A percentile compares a stretch with the other conserved stretches of the same genome.
Conservation (phyloP, 345 rosid species). For the Eucalyptus urophylla region DNA sequence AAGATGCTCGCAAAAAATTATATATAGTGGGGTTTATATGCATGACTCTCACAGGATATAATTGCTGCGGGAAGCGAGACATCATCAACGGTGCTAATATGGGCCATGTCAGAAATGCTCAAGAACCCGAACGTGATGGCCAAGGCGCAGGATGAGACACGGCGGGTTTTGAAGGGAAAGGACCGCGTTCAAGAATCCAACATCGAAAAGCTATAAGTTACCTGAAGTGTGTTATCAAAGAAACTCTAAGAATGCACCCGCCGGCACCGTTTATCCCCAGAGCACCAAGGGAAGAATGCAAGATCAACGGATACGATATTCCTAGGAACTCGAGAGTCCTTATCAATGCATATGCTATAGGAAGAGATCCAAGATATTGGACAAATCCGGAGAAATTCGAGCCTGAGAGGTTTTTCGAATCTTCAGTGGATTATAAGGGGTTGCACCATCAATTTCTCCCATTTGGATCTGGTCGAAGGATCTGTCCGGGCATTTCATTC, state of each 20-base stretch:
- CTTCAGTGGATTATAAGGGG: neutral
- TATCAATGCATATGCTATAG: neutral
- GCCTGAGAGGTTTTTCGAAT: constrained; percentile 3
- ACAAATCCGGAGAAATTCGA: neutral
- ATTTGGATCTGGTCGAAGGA: constrained; percentile 6
- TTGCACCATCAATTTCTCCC: neutral
- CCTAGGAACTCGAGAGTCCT: neutral
- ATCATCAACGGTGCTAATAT: neutral
- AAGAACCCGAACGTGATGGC: constrained; percentile 2
- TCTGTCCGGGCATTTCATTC: constrained; percentile 1
- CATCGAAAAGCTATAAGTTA: neutral
- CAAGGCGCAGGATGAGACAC: constrained; percentile 6
- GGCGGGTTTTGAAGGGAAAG: neutral
- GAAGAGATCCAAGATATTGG: constrained; percentile 3
- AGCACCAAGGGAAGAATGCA: neutral
- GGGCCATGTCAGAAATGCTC: constrained; percentile 20
- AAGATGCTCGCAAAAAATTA: neutral
- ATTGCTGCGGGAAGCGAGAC: neutral
- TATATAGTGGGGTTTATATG: neutral
- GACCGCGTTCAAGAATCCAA: neutral
- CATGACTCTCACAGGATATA: neutral
- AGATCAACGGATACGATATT: constrained; percentile 10
- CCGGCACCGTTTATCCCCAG: constrained; percentile 2
- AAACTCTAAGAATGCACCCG: constrained; percentile 14
- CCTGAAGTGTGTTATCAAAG: constrained; percentile 12